Conservation (phyloP, 1,284 basidiomycete species). For the Rhodotorula sp. region DNA sequence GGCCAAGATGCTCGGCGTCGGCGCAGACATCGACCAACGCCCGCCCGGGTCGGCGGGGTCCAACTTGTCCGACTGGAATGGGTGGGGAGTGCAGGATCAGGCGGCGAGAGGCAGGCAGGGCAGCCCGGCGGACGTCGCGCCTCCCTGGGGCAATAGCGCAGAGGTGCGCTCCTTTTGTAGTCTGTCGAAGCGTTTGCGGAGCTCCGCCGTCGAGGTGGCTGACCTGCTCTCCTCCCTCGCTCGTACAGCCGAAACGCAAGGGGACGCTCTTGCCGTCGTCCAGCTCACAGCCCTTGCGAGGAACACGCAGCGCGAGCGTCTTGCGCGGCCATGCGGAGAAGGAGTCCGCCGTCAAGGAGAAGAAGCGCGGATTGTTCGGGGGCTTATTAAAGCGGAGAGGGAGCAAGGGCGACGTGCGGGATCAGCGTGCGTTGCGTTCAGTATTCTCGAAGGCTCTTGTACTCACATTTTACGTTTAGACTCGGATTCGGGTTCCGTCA, state of each 20-base stretch:
- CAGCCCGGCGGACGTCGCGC: slow-evolving; percentile 4
- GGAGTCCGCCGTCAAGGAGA: slow-evolving; percentile 16
- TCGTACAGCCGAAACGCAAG: slow-evolving; percentile 4
- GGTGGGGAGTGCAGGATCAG: slow-evolving; percentile 6
- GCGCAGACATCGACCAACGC: slow-evolving; percentile 11
- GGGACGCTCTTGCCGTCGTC: neutral
- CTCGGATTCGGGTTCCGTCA: slow-evolving; percentile 13
- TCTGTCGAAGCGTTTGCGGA: neutral
- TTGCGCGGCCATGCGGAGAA: slow-evolving; percentile 9
- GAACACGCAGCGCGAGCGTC: slow-evolving; percentile 13
- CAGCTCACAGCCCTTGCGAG: slow-evolving; percentile 16
- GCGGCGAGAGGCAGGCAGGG: neutral
- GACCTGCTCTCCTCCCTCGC: neutral
- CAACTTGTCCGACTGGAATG: slow-evolving; percentile 2
- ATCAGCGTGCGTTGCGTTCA: slow-evolving; percentile 6
- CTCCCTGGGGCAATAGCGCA: slow-evolving; percentile 10
- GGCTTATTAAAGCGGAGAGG: slow-evolving; percentile 29
- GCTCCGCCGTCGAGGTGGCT: neutral
- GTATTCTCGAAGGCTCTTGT: too few relatives aligned
- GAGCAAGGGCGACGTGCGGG: slow-evolving; percentile 11
- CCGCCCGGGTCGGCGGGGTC: neutral
- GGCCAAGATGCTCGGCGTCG: slow-evolving; percentile 40
- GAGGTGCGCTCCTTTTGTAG: slow-evolving; percentile 9
- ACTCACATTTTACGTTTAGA: neutral
- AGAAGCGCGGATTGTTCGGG: slow-evolving; percentile 32